Evolutionary conservation across 495 filamentous ascomycete genomes (phyloP), one percentile per base, ranked within the genome.

Genomic region (Cryomyces antarcticus): DNA sequence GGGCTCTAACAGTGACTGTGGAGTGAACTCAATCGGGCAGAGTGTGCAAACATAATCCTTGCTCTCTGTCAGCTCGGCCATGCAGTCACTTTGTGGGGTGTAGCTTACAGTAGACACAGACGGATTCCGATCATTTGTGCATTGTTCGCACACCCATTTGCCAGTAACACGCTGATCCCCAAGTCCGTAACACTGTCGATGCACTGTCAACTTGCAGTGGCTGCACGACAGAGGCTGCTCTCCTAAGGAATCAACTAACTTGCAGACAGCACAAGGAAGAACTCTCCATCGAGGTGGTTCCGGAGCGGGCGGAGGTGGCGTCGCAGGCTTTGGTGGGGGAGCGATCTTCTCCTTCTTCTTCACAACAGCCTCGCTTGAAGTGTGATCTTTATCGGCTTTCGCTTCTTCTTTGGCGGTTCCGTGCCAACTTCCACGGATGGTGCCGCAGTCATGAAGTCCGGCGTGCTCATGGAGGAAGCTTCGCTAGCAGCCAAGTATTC

Each of bases 91-190:
- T 46, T 28, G 4, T 27, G n/a, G 31, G n/a, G 28, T 28, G 1
- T 42, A 5, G 27, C 76, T 69, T 68, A 80, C 77, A 41, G 86
- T 87, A 24, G 87, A 92, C 17, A 89, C 75, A 47, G 78, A 72
- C 4, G 84, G 84, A 46, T 72, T 82, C 51, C 83, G 80, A 52
- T 97, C 89, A 55, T 97, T 97, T 9, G 74, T 65, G 62, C 89
- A 97, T 73, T 82, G 88, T 60, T 97, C 89, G 59, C 89, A 97
- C 13, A 81, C 68, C 89, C 89, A 97, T 60, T 93, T 93, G 41
- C 68, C 12, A 5, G 38, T 70, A 28, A 69, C 67, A 35, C 71
- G 71, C n/a, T 76, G 71, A 28, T 82, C 75, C 2, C 71, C 59
- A 30, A 96, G 68, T 12, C 89, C 89, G 57, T 95, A 97, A 58